These are phyloP conservation scores for Lippia alba DNA, from an alignment of 305 asterid genomes.

Conservation along the genomic window DNA sequence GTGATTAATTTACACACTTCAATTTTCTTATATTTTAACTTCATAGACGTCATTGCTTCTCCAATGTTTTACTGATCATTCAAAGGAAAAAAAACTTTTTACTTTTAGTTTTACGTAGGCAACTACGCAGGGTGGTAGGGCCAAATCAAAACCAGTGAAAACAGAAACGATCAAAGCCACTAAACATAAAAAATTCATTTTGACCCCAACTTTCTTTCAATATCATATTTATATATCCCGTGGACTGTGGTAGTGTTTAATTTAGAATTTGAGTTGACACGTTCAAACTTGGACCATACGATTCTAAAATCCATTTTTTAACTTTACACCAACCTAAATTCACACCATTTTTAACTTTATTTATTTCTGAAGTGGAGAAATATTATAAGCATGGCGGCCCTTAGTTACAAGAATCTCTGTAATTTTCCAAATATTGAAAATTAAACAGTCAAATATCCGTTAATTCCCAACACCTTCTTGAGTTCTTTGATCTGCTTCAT, in stretches of 20 bases:
- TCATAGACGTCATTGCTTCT: background rate
- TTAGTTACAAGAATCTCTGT: background rate
- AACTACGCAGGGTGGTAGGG: slow-evolving; percentile 2
- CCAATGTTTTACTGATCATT: background rate
- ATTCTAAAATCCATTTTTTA: background rate
- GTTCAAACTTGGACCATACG: slow-evolving; percentile 31
- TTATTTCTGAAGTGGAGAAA: background rate
- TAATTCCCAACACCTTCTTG: background rate
- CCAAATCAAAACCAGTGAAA: background rate
- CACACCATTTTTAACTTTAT: background rate
- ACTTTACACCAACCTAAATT: background rate
- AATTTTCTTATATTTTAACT: no score
- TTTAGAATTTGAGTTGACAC: slow-evolving; percentile 32
- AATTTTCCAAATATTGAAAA: slow-evolving; percentile 5
- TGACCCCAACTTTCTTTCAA: background rate
- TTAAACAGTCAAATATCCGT: slow-evolving; percentile 21
- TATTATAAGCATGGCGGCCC: slow-evolving; percentile 25
- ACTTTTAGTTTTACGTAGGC: slow-evolving; percentile 9
- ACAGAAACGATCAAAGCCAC: background rate
- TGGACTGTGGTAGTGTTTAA: slow-evolving; percentile 19
- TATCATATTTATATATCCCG: slow-evolving; percentile 1
- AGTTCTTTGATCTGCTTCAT: slow-evolving; percentile 7
- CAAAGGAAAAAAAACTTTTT: background rate
- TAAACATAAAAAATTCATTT: background rate
- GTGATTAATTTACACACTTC: no score